These are phyloP conservation scores for Neoboletus brunneissimus DNA, from an alignment of 768 basidiomycete genomes.

Conservation along the genomic window DNA sequence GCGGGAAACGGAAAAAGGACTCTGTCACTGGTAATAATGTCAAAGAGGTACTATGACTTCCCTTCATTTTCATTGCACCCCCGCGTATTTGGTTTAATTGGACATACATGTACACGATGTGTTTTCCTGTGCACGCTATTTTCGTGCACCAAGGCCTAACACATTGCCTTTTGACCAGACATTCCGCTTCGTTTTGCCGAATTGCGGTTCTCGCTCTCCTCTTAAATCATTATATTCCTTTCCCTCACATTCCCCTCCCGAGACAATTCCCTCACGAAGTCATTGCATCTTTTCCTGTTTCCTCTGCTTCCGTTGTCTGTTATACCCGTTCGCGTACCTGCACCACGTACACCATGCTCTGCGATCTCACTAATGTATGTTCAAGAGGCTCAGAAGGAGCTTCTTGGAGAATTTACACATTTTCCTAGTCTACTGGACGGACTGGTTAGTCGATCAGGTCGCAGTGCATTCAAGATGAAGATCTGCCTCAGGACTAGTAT, in stretches of 20 bases:
- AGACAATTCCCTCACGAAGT: background rate
- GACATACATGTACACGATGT: conserved; percentile 24
- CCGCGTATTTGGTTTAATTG: conserved; percentile 17
- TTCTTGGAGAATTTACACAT: conserved; percentile 15
- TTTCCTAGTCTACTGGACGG: background rate
- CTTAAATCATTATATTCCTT: conserved; percentile 13
- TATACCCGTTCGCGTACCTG: conserved; percentile 34
- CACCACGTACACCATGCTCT: conserved; percentile 29
- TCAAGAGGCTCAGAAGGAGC: conserved; percentile 9
- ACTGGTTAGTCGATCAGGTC: background rate
- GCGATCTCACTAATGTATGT: conserved; percentile 33
- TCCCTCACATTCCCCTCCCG: conserved; percentile 12
- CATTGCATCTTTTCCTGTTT: conserved; percentile 17
- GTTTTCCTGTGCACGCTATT: conserved; percentile 12
- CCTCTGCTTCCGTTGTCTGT: conserved; percentile 9
- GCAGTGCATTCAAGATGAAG: background rate
- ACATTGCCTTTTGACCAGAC: conserved; percentile 6
- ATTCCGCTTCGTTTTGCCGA: conserved; percentile 10
- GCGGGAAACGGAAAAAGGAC: conserved; percentile 51
- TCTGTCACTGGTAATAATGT: conserved; percentile 46
- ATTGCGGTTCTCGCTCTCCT: conserved; percentile 5
- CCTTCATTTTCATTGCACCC: conserved; percentile 10
- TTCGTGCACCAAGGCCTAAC: conserved; percentile 10
- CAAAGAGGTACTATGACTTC: conserved; percentile 37
- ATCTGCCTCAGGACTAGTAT: background rate